Evolutionary conservation across 371 early-diverging fungal genomes (phyloP).

Genomic region (Syncephalastrum contaminatum): DNA sequence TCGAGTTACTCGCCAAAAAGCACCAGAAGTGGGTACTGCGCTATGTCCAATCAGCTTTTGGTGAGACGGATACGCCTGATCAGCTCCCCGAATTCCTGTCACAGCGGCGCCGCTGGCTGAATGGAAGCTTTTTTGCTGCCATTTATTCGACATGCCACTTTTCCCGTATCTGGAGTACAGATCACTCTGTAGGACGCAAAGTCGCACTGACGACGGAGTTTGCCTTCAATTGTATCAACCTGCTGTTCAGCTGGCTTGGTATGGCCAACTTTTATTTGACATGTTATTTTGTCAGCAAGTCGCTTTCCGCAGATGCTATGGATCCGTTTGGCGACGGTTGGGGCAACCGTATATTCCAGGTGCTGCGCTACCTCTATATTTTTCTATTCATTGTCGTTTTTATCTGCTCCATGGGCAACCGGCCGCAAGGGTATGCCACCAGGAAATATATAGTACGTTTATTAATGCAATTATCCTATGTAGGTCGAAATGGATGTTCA

Average conservation of each 20-base stretch:
- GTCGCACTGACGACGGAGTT: conserved; percentile 66
- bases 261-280: conserved; percentile 79
- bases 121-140: conserved; percentile 79
- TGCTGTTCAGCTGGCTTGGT: conserved; percentile 80
- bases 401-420: conserved; percentile 79
- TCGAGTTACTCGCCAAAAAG: conserved; percentile 78
- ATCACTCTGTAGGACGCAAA: conserved; percentile 63
- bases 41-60: conserved; percentile 66
- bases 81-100: conserved; percentile 80
- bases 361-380: conserved; percentile 62
- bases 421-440: conserved; percentile 76
- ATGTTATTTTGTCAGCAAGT: conserved; percentile 68
- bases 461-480: neutral
- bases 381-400: conserved; percentile 66
- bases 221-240: conserved; percentile 67
- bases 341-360: conserved; percentile 45
- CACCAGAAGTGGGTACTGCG: conserved; percentile 68
- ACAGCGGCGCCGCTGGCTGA: conserved; percentile 89
- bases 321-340: conserved; percentile 59
- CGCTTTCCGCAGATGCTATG: conserved; percentile 34
- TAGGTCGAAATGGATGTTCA: conserved; percentile 56
- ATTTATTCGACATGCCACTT: conserved; percentile 60
- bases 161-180: conserved; percentile 59
- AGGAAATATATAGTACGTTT: conserved; percentile 25
- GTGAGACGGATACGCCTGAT: conserved; percentile 86